These are phyloP conservation scores for Ophiocordyceps camponoti-saundersi DNA, from an alignment of 2,329 filamentous ascomycete species.

Conservation along the genomic window DNA sequence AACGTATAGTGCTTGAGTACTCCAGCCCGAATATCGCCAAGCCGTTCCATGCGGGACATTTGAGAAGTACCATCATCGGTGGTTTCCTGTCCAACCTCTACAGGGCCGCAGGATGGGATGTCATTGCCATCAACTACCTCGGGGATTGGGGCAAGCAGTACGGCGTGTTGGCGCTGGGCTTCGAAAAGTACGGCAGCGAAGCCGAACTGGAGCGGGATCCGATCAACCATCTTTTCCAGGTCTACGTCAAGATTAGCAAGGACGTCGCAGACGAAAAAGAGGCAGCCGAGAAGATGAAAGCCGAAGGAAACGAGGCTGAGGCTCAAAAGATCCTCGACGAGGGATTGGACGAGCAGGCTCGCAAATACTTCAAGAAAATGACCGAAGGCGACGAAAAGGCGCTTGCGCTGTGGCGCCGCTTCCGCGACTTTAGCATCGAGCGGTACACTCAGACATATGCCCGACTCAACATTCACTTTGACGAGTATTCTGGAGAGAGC, in stretches of 20 bases:
- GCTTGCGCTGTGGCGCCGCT: conserved; percentile 33
- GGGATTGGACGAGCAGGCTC: conserved; percentile 26
- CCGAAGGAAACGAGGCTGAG: conserved; percentile 21
- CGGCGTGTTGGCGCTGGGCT: conserved; percentile 46
- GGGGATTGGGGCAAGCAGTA: conserved; percentile 62
- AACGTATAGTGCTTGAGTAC: conserved; percentile 45
- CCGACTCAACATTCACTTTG: conserved; percentile 53
- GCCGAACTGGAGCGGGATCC: conserved; percentile 45
- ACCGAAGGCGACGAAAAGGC: conserved; percentile 37
- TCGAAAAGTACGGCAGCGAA: conserved; percentile 47
- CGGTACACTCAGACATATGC: conserved; percentile 38
- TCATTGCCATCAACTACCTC: conserved; percentile 52
- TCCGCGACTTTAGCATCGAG: conserved; percentile 35
- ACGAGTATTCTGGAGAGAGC: conserved; percentile 57
- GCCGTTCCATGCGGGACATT: conserved; percentile 52
- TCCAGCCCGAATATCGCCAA: conserved; percentile 61
- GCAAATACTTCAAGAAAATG: conserved; percentile 42
- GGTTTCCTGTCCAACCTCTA: conserved; percentile 51
- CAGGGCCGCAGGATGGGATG: conserved; percentile 48
- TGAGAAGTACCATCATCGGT: conserved; percentile 55
- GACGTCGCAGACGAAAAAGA: conserved; percentile 46
- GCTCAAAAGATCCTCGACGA: conserved; percentile 16
- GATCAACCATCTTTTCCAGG: conserved; percentile 50
- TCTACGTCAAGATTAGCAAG: conserved; percentile 49
- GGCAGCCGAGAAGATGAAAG: conserved; percentile 28